These are phyloP conservation scores for Telopea speciosissima DNA, from an alignment of 177 flowering plant genomes.

Conservation along the genomic window DNA sequence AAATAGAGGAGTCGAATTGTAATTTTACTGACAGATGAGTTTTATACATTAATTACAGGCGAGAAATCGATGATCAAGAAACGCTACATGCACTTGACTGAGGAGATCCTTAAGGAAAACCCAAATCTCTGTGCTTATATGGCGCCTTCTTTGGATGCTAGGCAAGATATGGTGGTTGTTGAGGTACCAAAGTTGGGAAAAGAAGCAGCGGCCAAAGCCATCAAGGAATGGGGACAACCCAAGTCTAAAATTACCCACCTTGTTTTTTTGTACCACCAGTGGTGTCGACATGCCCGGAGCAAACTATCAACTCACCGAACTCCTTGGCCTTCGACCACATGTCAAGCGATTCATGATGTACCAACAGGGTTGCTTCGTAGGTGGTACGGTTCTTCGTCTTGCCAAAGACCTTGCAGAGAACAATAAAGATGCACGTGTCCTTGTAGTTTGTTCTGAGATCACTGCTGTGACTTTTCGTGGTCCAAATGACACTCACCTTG, in stretches of 20 bases:
- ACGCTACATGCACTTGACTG: slow-evolving; percentile 46
- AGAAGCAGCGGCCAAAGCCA: slow-evolving; percentile 53
- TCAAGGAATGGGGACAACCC: slow-evolving; percentile 62
- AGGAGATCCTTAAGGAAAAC: slow-evolving; percentile 45
- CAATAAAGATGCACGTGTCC: slow-evolving; percentile 54
- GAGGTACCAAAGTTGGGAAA: slow-evolving; percentile 52
- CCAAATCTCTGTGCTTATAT: slow-evolving; percentile 37
- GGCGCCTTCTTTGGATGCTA: slow-evolving; percentile 48
- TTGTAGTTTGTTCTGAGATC: slow-evolving; percentile 54
- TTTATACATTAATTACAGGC: too few species aligned
- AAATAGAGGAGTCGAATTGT: too few species aligned
- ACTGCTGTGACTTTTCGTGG: slow-evolving; percentile 49
- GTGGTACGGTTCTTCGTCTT: slow-evolving; percentile 53
- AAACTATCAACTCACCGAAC: slow-evolving; percentile 60
- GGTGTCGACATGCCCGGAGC: slow-evolving; percentile 64
- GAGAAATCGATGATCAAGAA: slow-evolving; percentile 52
- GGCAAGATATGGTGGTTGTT: slow-evolving; percentile 49
- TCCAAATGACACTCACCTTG: slow-evolving; percentile 41
- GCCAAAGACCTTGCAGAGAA: slow-evolving; percentile 68
- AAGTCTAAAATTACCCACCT: slow-evolving; percentile 62
- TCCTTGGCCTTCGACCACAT: slow-evolving; percentile 43
- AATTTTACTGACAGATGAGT: too few species aligned
- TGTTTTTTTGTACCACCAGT: slow-evolving; percentile 57
- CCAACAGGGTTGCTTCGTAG: slow-evolving; percentile 55
- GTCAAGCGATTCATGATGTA: slow-evolving; percentile 55